Conservation (phyloP, 495 filamentous ascomycete species). For the Lichenothelia convexa region DNA sequence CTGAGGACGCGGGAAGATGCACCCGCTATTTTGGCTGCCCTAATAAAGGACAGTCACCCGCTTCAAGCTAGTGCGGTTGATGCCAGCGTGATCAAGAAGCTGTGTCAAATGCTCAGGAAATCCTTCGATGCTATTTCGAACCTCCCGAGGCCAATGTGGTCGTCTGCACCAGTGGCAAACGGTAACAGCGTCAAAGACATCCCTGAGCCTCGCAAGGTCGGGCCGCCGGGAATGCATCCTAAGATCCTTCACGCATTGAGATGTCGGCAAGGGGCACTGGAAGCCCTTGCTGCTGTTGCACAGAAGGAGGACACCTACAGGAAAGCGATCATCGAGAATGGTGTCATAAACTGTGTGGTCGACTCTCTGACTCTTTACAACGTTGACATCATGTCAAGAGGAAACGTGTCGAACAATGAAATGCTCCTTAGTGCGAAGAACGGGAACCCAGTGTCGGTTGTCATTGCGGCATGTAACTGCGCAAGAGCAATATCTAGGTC, state of each 20-base stretch:
- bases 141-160: slow-evolving; percentile 16
- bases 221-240: slow-evolving; percentile 40
- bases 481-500: slow-evolving; percentile 64
- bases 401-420: slow-evolving; percentile 17
- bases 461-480: slow-evolving; percentile 72
- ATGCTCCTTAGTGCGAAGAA: slow-evolving; percentile 14
- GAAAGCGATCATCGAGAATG: slow-evolving; percentile 65
- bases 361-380: slow-evolving; percentile 51
- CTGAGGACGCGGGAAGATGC: slow-evolving; percentile 28
- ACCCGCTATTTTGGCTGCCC: slow-evolving; percentile 53
- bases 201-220: slow-evolving; percentile 23
- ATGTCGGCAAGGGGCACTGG: slow-evolving; percentile 59
- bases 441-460: slow-evolving; percentile 40
- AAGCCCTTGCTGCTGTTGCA: slow-evolving; percentile 58
- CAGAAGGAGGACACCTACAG: slow-evolving; percentile 70
- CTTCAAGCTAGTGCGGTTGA: slow-evolving; percentile 73
- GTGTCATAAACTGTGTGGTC: slow-evolving; percentile 61
- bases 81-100: slow-evolving; percentile 49
- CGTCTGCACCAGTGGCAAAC: not conserved
- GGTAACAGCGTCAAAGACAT: slow-evolving; percentile 2
- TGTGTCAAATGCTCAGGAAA: slow-evolving; percentile 62
- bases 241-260: slow-evolving; percentile 53
- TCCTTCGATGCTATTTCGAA: slow-evolving; percentile 36
- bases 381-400: slow-evolving; percentile 4
- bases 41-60: slow-evolving; percentile 56